Base-by-base conservation (phyloP, 495 filamentous ascomycete genomes). In the Aspergillus carlsbadensis region DNA sequence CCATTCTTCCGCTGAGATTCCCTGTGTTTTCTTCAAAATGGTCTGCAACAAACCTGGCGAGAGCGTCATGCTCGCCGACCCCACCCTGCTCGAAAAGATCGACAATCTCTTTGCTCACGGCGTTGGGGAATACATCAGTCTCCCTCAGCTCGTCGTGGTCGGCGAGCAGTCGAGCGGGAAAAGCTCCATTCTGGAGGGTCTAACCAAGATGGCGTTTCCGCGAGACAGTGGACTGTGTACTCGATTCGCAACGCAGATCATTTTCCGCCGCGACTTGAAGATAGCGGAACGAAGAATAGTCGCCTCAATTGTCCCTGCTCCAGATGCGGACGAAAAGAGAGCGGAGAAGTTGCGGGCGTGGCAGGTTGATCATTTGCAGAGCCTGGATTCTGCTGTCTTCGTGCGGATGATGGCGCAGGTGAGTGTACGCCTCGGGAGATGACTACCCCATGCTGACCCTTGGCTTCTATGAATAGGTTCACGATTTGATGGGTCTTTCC, bases 171-270 rank as follows among this genome's bases (percentile, higher is more conserved):
- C 60, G 2, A 75, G 70, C 41, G 76, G 76, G 1, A 77, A 78
- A 49, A 74, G 70, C 46, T 77, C 72, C 5, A 68, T 76, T 1
- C 59, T 78, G 0, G 73, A 79, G 45, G 75, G 72, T 8, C 54
- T 80, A 14, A 78, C 75, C 2, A 62, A 62, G 2, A 36, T 78
- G 10, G 64, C 64, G 0, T 78, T 78, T 43, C 78, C 77, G 0
- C 61, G 76, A 3, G 64, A 72, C 35, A 74, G 66, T 17, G 67
- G 63, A 0, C 65, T 79, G 0, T 81, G 76, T 41, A 80, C 76
- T 3, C 61, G 75, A 2, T 79, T 74, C 49, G 72, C 73, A 1
- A 81, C 74, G 0, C 75, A 79, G 54, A 76, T 81, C 29, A 71
- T 69, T 0, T 75, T 86, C 46, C 77, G 81, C 14, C 67, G 72